Percentiles rank a stretch among this genome's conserved stretches.
These are phyloP conservation scores for Diplodia mutila DNA, from an alignment of 2,329 filamentous ascomycete genomes.

Conservation along the genomic window DNA sequence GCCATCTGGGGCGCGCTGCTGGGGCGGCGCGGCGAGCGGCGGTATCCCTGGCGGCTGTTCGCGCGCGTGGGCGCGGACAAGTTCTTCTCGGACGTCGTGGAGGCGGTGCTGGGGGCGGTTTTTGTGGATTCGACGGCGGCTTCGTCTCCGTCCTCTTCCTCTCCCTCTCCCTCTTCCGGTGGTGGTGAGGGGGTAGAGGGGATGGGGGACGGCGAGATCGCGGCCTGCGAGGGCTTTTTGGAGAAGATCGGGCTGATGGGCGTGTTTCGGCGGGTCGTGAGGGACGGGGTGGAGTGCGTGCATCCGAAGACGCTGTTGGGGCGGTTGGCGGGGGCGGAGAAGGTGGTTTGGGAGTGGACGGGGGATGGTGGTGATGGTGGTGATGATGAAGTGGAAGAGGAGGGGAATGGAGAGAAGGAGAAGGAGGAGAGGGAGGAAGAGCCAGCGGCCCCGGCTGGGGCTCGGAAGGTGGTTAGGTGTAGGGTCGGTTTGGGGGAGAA, in stretches of 20 bases:
- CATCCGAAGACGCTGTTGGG: conserved; percentile 73
- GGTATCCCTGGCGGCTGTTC: conserved; percentile 79
- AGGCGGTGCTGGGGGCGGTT: conserved; percentile 78
- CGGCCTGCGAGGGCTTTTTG: conserved; percentile 63
- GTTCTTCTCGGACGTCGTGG: conserved; percentile 81
- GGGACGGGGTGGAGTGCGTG: conserved; percentile 56
- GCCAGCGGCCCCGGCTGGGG: background rate
- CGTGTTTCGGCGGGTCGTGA: conserved; percentile 65
- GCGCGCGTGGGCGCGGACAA: conserved; percentile 70
- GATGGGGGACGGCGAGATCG: conserved; percentile 39
- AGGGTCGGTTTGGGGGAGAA: background rate
- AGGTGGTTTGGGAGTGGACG: conserved; percentile 56
- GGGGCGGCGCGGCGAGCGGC: conserved; percentile 39
- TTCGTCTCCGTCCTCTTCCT: background rate
- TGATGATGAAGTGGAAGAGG: too few relatives aligned
- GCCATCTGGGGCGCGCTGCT: conserved; percentile 57
- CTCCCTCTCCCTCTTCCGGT: background rate
- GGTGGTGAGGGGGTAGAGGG: background rate
- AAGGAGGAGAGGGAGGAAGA: background rate
- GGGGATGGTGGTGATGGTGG: too few relatives aligned
- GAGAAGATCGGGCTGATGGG: conserved; percentile 66
- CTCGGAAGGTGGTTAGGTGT: conserved; percentile 12
- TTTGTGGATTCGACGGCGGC: conserved; percentile 70
- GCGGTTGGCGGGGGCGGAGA: conserved; percentile 56
- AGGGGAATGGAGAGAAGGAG: too few relatives aligned